Conservation (phyloP, 352 stramenopile species). For the Globisporangium iwayamae region DNA sequence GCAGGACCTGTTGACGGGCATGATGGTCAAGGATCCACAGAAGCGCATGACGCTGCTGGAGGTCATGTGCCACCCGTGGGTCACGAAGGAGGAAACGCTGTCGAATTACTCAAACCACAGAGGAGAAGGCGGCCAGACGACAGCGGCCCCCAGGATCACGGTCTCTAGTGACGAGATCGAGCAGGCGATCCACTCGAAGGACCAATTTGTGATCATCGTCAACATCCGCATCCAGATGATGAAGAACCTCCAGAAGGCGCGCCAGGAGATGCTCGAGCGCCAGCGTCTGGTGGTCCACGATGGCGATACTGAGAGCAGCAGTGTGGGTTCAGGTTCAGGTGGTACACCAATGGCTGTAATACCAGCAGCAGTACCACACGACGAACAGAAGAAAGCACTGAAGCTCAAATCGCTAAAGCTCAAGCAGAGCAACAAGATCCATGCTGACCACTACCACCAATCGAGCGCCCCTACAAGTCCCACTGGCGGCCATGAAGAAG, state of each 20-base stretch:
- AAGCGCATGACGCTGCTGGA: constrained; percentile 59
- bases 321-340: not conserved
- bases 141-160: constrained; percentile 34
- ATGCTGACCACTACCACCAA: constrained; percentile 16
- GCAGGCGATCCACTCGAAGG: constrained; percentile 47
- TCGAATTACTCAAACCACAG: constrained; percentile 11
- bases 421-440: constrained; percentile 31
- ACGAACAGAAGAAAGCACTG: not conserved
- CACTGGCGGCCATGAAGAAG: not conserved
- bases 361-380: not conserved
- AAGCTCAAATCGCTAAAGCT: constrained; percentile 14
- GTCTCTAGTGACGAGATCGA: constrained; percentile 82
- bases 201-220: constrained; percentile 58
- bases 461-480: not conserved
- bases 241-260: constrained; percentile 47
- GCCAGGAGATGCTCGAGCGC: constrained; percentile 29
- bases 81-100: constrained; percentile 63
- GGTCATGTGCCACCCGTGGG: constrained; percentile 75
- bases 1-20: constrained; percentile 52
- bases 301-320: constrained; percentile 10
- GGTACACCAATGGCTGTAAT: not conserved
- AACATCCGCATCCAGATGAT: constrained; percentile 73
- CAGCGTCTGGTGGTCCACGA: constrained; percentile 7
- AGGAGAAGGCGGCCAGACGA: constrained; percentile 15
- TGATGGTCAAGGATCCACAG: constrained; percentile 60